phyloP scores from a whole-genome alignment of 2,329 filamentous ascomycete genomes.

The Colletotrichum somersetense region DNA sequence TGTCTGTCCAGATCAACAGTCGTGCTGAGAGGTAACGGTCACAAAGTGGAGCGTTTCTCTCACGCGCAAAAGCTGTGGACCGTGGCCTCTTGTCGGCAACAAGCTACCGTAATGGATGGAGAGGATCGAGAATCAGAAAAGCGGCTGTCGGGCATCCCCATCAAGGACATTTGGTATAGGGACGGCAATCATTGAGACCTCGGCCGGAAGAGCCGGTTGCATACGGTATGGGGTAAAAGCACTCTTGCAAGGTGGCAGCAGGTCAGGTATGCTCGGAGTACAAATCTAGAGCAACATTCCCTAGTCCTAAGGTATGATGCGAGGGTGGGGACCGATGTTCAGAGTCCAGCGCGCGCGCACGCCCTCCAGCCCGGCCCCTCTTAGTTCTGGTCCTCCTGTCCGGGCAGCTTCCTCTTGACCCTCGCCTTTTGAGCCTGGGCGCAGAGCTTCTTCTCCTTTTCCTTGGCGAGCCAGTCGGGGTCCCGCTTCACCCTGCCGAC shows the following conservation, averaged over 20 bases:
- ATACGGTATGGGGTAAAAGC: background rate
- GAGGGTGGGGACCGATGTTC: too few relatives aligned
- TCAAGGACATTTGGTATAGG: background rate
- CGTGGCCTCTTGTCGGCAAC: too few relatives aligned
- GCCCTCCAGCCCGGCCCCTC: too few relatives aligned
- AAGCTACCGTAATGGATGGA: background rate
- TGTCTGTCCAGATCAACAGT: background rate
- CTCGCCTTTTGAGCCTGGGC: conserved; percentile 73
- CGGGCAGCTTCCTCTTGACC: conserved; percentile 70
- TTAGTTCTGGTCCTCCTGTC: conserved; percentile 47
- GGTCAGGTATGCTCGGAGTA: background rate
- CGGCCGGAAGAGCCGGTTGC: background rate
- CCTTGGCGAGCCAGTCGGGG: conserved; percentile 71
- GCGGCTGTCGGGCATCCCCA: too few relatives aligned
- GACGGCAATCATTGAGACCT: background rate
- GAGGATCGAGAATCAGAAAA: background rate
- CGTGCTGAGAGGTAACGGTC: background rate
- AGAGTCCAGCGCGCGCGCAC: background rate
- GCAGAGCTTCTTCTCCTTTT: conserved; percentile 76
- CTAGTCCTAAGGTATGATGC: background rate
- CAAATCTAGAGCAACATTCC: background rate
- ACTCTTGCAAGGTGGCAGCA: background rate
- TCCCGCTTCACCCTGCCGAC: conserved; percentile 80
- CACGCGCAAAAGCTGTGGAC: background rate
- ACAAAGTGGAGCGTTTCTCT: background rate